Base-by-base conservation (phyloP, 305 asterid species). In the Striga hermonthica region DNA sequence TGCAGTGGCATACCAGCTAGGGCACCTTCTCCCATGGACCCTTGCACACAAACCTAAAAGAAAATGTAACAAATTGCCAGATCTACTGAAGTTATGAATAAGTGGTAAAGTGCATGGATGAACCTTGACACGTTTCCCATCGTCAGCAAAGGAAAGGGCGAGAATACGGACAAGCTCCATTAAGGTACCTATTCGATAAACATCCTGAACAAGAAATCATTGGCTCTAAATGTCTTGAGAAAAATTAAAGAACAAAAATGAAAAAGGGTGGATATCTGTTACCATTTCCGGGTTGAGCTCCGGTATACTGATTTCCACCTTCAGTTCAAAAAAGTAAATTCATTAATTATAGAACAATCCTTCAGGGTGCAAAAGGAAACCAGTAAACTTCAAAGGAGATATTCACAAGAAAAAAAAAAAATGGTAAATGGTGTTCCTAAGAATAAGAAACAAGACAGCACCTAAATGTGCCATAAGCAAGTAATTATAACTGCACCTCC, bases 211-310 rank as follows among this genome's bases (percentile, higher is more conserved):
- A 82, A 73, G 72, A 78, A 53, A 75, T 75, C 71, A 79, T 77
- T 66, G 68, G 68, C 69, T 78, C 66, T 39, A 69, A 67, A 75
- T 55, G 50, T 60, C 57, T 62, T 62, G 57, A 48, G 62, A 53
- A 63, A 41, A 73, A 66, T 12, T 9, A 28, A 64, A 60, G 63
- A 35, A 69, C 6, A 28, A 7, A 11, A 40, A 52, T 0, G 16
- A 11, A 43, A 41, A 66, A 22, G 22, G 9, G 9, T 6, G 4
- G 40, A 68, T 45, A 35, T 38, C 49, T 65, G 83, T 74, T 71
- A 91, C 98, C 98, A 85, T 91, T 78, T 88, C 92, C 45, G 97
- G 98, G 76, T 89, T 89, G 70, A 91, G 87, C 83, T 91, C 98
- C 11, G 97, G 97, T 76, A 89, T 86, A 76, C 72, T 92, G 80